Conservation (phyloP, 129 eudicot genomes). For the Ambrosia trifida region DNA sequence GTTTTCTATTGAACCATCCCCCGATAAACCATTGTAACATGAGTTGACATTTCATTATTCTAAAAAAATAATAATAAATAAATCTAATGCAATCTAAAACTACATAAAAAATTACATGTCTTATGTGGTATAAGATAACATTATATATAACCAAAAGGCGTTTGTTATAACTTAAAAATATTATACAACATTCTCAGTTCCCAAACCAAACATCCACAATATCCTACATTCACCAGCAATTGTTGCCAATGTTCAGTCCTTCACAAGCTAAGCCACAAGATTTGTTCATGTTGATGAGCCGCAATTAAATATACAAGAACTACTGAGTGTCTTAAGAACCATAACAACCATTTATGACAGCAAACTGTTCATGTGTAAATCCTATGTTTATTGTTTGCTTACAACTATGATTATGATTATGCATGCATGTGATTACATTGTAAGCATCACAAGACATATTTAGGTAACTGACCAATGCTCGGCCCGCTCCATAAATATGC, state of each 20-base stretch:
- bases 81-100: too few relatives aligned
- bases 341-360: not conserved
- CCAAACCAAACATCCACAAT: slow-evolving; percentile 11
- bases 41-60: too few relatives aligned
- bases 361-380: not conserved
- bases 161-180: slow-evolving; percentile 14
- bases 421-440: too few relatives aligned
- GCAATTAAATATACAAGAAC: slow-evolving; percentile 1
- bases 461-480: slow-evolving; percentile 19
- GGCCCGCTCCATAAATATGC: slow-evolving; percentile 13
- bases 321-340: not conserved
- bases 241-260: not conserved
- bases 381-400: not conserved
- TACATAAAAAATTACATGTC: too few relatives aligned
- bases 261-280: not conserved
- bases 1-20: too few relatives aligned
- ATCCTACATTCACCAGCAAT: slow-evolving; percentile 17
- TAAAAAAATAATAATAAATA: too few relatives aligned
- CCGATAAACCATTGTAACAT: too few relatives aligned
- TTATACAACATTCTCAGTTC: slow-evolving; percentile 5
- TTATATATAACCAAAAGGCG: not conserved
- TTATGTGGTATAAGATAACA: not conserved
- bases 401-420: not conserved
- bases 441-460: not conserved
- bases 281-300: slow-evolving; percentile 5